These are phyloP conservation scores for Hamigera avellanea DNA, from an alignment of 495 filamentous ascomycete species.

Conservation along the genomic window DNA sequence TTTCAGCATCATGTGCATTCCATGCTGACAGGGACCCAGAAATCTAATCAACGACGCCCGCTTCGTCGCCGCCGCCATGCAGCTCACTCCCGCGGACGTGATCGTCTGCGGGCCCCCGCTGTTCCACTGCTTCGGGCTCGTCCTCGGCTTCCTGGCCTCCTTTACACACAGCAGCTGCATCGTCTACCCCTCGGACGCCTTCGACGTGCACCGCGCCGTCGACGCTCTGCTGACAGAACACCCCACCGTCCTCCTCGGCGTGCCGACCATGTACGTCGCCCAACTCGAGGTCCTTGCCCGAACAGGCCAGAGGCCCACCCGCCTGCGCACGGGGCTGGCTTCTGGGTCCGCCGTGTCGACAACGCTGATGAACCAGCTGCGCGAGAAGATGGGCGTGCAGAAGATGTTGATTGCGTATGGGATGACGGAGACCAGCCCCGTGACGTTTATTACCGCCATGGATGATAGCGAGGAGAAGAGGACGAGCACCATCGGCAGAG, in stretches of 20 bases:
- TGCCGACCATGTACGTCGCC: slow-evolving; percentile 79
- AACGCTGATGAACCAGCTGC: slow-evolving; percentile 8
- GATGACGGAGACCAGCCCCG: slow-evolving; percentile 26
- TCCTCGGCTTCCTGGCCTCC: slow-evolving; percentile 76
- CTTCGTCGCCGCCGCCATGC: slow-evolving; percentile 62
- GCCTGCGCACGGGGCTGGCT: slow-evolving; percentile 10
- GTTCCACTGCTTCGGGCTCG: slow-evolving; percentile 78
- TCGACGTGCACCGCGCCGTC: slow-evolving; percentile 55
- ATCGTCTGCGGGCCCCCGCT: slow-evolving; percentile 69
- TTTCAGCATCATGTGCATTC: not conserved
- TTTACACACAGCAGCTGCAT: slow-evolving; percentile 64
- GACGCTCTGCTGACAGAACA: slow-evolving; percentile 48
- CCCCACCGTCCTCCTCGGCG: slow-evolving; percentile 70
- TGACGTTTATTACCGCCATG: slow-evolving; percentile 60
- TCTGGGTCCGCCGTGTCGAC: slow-evolving; percentile 10
- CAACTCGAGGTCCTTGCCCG: slow-evolving; percentile 55
- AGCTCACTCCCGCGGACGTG: slow-evolving; percentile 49
- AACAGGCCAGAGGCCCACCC: slow-evolving; percentile 4
- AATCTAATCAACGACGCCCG: slow-evolving; percentile 73
- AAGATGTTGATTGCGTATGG: slow-evolving; percentile 16
- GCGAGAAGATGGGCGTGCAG: no score
- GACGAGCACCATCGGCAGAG: slow-evolving; percentile 51
- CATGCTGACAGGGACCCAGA: slow-evolving; percentile 7
- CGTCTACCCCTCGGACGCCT: slow-evolving; percentile 64
- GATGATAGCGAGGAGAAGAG: slow-evolving; percentile 54